Percentiles rank a stretch among this genome's conserved stretches.
Evolutionary conservation across 2,329 filamentous ascomycete species (phyloP).

Genomic region (Sarocladiaceae sp.): DNA sequence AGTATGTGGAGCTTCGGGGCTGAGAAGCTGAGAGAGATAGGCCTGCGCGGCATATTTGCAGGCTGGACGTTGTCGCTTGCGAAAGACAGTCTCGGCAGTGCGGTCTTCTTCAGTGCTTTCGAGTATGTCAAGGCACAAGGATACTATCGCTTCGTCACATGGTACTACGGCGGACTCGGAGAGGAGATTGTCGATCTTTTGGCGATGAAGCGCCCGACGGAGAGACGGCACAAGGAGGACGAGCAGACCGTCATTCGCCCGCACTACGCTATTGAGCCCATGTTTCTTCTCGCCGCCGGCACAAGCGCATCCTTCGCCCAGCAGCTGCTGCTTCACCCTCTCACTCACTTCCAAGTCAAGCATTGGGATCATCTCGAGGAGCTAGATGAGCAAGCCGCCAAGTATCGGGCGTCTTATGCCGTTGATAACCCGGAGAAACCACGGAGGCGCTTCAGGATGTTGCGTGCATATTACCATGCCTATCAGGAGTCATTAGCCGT

Average conservation of each 20-base stretch:
- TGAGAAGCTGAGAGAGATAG: constrained; percentile 64
- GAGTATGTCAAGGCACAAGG: constrained; percentile 72
- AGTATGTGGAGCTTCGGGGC: constrained; percentile 72
- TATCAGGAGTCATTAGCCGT: constrained; percentile 65
- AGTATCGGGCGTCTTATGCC: constrained; percentile 31
- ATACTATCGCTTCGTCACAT: constrained; percentile 65
- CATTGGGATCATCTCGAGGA: constrained; percentile 72
- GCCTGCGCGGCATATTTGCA: constrained; percentile 67
- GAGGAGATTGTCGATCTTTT: constrained; percentile 47
- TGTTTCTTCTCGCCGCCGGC: constrained; percentile 66
- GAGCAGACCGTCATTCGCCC: constrained; percentile 56
- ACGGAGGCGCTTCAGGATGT: constrained; percentile 45
- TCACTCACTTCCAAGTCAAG: constrained; percentile 66
- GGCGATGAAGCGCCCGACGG: constrained; percentile 39
- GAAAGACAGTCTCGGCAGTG: constrained; percentile 67
- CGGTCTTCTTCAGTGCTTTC: constrained; percentile 70
- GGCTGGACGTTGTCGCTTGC: constrained; percentile 66
- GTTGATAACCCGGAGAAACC: constrained; percentile 11
- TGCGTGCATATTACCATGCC: constrained; percentile 64
- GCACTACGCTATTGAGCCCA: constrained; percentile 71
- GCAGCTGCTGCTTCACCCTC: constrained; percentile 66
- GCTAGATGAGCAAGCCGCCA: constrained; percentile 57
- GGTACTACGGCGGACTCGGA: constrained; percentile 61
- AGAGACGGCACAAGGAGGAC: constrained; percentile 16
- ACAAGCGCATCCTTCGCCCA: constrained; percentile 64